These are phyloP conservation scores for Huntiella moniliformis DNA, from an alignment of 2,329 filamentous ascomycete genomes.

Conservation along the genomic window DNA sequence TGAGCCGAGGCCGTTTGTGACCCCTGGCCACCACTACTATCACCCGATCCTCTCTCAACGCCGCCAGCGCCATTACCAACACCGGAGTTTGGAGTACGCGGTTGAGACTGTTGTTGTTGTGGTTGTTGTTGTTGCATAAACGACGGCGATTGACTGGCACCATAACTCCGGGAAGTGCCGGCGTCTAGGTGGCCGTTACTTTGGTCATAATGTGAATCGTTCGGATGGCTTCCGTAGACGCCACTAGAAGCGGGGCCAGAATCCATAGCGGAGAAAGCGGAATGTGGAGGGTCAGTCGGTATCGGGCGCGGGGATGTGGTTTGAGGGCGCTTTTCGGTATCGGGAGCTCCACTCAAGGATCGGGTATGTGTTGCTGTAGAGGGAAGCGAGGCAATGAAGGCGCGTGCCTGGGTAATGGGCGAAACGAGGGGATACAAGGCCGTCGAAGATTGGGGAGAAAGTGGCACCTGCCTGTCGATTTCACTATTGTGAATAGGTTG, in stretches of 20 bases:
- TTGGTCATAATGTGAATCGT: conserved; percentile 8
- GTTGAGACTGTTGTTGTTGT: not conserved
- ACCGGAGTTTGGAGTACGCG: conserved; percentile 11
- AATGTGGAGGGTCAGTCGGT: not conserved
- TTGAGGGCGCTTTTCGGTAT: not conserved
- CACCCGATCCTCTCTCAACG: not conserved
- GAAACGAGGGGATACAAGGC: conserved; percentile 14
- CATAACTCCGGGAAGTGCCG: conserved; percentile 32
- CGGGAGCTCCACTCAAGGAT: not conserved
- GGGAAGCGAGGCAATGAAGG: conserved; percentile 1
- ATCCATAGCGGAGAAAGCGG: conserved; percentile 5
- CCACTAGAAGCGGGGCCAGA: conserved; percentile 8
- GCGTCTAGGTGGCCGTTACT: conserved; percentile 28
- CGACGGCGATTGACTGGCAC: conserved; percentile 39
- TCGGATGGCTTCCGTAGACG: conserved; percentile 7
- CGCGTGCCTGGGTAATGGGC: conserved; percentile 10
- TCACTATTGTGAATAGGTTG: conserved; percentile 23
- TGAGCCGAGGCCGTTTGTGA: conserved; percentile 33
- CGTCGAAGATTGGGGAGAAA: conserved; percentile 30
- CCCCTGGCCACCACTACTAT: conserved; percentile 15
- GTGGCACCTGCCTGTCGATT: conserved; percentile 33
- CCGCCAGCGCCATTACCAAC: not conserved
- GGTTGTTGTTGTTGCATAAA: conserved; percentile 19
- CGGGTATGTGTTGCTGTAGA: conserved; percentile 15
- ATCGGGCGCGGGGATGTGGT: conserved; percentile 1